Evolutionary conservation across 805 yeast genomes (phyloP).

Genomic region (Yamadazyma insecticola): DNA sequence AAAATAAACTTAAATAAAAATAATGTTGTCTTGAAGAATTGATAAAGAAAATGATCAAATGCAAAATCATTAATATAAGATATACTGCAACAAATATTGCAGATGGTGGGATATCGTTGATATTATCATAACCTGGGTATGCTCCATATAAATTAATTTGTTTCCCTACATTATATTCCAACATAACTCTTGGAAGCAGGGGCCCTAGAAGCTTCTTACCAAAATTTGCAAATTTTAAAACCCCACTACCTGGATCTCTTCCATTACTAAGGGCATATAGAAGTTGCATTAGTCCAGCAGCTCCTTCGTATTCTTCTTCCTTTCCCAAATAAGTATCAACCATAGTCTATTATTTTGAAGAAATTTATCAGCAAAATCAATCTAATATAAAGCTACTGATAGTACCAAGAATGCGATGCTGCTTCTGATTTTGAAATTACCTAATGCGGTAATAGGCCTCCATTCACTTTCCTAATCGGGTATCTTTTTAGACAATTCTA

Average conservation of each 20-base stretch:
- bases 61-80: slow-evolving; percentile 40
- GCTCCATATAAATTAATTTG: slow-evolving; percentile 59
- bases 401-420: no score
- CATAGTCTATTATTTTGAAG: no score
- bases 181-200: slow-evolving; percentile 35
- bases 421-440: no score
- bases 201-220: slow-evolving; percentile 23
- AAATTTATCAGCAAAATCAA: no score
- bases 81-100: slow-evolving; percentile 53
- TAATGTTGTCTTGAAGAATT: slow-evolving; percentile 54
- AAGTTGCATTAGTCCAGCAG: slow-evolving; percentile 13
- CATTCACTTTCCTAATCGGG: no score
- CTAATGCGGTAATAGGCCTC: no score
- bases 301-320: neutral
- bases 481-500: no score
- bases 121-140: slow-evolving; percentile 53
- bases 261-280: slow-evolving; percentile 19
- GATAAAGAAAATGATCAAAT: slow-evolving; percentile 41
- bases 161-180: slow-evolving; percentile 27
- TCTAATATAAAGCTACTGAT: no score
- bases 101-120: slow-evolving; percentile 53
- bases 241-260: slow-evolving; percentile 26
- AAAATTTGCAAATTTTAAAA: slow-evolving; percentile 20
- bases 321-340: no score
- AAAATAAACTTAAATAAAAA: slow-evolving; percentile 43